Conservation (phyloP, 1,284 basidiomycete genomes). For the Cystobasidium sp. region DNA sequence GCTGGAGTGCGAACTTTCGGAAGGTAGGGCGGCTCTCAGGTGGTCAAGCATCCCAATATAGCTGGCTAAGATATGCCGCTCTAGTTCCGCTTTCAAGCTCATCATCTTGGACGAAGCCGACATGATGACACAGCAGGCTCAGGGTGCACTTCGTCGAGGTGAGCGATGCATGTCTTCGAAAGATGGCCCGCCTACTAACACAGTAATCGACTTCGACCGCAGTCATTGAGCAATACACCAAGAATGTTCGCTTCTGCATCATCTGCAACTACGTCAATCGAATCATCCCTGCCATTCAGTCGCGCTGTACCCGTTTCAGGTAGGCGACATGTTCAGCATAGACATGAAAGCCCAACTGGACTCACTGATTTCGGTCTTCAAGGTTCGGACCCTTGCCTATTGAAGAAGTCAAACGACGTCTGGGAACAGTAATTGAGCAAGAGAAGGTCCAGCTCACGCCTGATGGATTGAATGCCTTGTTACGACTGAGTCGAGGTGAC, state of each 20-base stretch:
- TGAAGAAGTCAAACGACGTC: conserved; percentile 67
- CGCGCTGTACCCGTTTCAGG: conserved; percentile 94
- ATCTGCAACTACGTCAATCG: conserved; percentile 99
- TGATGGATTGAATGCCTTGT: conserved; percentile 83
- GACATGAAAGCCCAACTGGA: background rate
- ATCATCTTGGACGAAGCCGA: conserved; percentile 99
- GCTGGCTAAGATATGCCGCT: background rate
- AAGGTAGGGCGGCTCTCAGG: conserved; percentile 57
- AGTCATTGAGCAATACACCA: conserved; percentile 98
- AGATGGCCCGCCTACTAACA: background rate
- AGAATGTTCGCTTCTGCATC: conserved; percentile 98
- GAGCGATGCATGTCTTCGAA: conserved; percentile 28
- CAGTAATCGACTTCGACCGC: conserved; percentile 1
- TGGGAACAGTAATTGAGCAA: conserved; percentile 77
- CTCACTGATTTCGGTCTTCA: background rate
- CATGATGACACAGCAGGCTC: conserved; percentile 99
- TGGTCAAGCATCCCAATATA: conserved; percentile 5
- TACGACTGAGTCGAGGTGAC: conserved; percentile 92
- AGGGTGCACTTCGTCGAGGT: conserved; percentile 87
- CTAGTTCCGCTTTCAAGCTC: conserved; percentile 84
- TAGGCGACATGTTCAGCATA: conserved; percentile 24
- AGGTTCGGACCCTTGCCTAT: conserved; percentile 90
- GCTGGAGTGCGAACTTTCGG: conserved; percentile 90
- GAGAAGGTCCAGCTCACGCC: conserved; percentile 88
- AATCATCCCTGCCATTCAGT: conserved; percentile 97